phyloP scores from a whole-genome alignment of 257 asterid species.

The Leonotis leonurus region DNA sequence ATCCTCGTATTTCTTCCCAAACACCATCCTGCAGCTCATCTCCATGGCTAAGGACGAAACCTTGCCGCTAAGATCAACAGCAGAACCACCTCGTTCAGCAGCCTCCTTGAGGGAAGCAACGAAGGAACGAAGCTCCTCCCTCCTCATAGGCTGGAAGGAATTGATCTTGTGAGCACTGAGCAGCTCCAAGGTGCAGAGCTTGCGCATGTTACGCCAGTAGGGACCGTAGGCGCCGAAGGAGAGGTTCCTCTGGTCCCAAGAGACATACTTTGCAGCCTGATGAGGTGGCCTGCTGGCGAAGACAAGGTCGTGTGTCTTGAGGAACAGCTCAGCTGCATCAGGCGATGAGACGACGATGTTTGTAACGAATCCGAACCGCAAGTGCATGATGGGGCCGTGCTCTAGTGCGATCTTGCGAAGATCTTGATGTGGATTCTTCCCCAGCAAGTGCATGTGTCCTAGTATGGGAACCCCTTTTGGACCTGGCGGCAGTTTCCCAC shows the following conservation, averaged over 20 bases:
- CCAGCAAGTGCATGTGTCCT: slow-evolving; percentile 48
- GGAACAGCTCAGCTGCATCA: slow-evolving; percentile 41
- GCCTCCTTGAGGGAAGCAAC: slow-evolving; percentile 25
- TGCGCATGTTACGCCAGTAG: slow-evolving; percentile 57
- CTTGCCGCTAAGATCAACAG: slow-evolving; percentile 33
- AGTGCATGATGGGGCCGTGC: slow-evolving; percentile 46
- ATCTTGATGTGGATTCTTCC: slow-evolving; percentile 46
- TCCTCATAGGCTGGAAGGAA: slow-evolving; percentile 37
- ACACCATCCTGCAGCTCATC: slow-evolving; percentile 48
- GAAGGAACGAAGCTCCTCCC: slow-evolving; percentile 27
- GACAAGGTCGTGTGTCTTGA: slow-evolving; percentile 36
- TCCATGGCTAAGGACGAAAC: slow-evolving; percentile 27
- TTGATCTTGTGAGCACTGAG: slow-evolving; percentile 32
- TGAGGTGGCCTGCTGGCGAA: slow-evolving; percentile 49
- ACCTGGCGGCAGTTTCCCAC: slow-evolving; percentile 40
- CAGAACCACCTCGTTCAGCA: neutral
- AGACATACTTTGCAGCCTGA: slow-evolving; percentile 31
- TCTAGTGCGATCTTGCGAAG: slow-evolving; percentile 24
- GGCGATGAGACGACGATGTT: slow-evolving; percentile 41
- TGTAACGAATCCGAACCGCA: slow-evolving; percentile 33
- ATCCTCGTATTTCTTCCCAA: slow-evolving; percentile 43
- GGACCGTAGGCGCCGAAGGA: slow-evolving; percentile 32
- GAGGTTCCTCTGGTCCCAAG: slow-evolving; percentile 34
- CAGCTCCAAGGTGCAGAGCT: slow-evolving; percentile 41
- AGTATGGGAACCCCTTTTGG: slow-evolving; percentile 45